These are phyloP conservation scores for Phialemoniopsis sp. DNA, from an alignment of 2,329 filamentous ascomycete genomes.

Conservation along the genomic window DNA sequence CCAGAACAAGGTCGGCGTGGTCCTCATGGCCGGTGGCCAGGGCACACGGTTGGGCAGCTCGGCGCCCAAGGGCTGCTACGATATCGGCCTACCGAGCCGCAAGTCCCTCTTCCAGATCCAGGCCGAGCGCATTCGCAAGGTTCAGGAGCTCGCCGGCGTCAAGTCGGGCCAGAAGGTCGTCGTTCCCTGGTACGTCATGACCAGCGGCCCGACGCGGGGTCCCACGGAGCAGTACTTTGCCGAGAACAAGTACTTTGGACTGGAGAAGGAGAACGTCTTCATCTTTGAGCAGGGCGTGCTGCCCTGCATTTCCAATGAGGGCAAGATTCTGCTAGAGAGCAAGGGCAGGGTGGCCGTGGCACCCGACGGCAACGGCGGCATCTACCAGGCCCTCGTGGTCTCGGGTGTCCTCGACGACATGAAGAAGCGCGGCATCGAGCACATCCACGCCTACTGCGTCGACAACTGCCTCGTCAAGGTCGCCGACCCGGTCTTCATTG, in stretches of 20 bases:
- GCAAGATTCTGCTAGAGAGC: conserved; percentile 90
- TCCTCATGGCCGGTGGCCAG: conserved; percentile 96
- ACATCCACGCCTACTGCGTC: conserved; percentile 96
- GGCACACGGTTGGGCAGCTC: conserved; percentile 92
- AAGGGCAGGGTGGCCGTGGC: conserved; percentile 91
- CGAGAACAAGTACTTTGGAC: conserved; percentile 85
- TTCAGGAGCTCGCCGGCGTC: conserved; percentile 76
- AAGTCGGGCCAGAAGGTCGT: conserved; percentile 54
- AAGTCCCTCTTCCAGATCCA: conserved; percentile 98
- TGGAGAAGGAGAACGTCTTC: conserved; percentile 78
- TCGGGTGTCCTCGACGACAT: conserved; percentile 83
- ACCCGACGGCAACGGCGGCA: conserved; percentile 93
- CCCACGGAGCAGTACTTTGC: conserved; percentile 94
- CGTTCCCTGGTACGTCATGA: conserved; percentile 99
- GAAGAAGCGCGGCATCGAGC: conserved; percentile 82
- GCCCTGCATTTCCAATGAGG: conserved; percentile 95
- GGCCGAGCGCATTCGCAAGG: conserved; percentile 85
- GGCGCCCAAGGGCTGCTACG: conserved; percentile 94
- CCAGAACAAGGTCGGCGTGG: conserved; percentile 75
- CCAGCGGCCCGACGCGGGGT: conserved; percentile 85
- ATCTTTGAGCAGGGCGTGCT: conserved; percentile 97
- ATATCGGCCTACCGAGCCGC: conserved; percentile 87
- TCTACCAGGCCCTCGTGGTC: conserved; percentile 86
- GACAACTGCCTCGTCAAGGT: conserved; percentile 99
- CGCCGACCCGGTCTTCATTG: conserved; percentile 93